phyloP scores from a whole-genome alignment of 257 asterid genomes.

The Solanum chmielewskii region DNA sequence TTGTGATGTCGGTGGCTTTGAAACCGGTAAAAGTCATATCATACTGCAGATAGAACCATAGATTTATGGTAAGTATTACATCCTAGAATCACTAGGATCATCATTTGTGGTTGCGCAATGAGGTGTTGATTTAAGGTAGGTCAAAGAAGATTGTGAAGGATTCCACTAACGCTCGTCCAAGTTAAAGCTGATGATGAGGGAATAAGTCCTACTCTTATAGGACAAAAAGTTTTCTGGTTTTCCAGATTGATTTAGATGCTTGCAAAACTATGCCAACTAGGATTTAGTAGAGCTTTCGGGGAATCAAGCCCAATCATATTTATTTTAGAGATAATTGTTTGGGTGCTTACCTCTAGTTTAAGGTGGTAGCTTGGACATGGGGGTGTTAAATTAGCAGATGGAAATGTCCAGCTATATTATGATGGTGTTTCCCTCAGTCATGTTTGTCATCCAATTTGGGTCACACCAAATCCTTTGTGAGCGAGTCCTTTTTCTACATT shows the following conservation, averaged over 20 bases:
- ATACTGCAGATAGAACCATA: neutral
- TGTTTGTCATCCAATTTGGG: neutral
- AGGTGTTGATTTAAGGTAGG: neutral
- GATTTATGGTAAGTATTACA: neutral
- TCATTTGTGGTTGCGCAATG: neutral
- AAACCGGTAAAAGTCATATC: neutral
- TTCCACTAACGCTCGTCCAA: neutral
- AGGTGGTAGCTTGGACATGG: neutral
- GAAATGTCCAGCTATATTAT: neutral
- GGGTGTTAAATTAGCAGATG: neutral
- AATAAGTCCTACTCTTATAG: neutral
- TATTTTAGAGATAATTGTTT: too few relatives aligned
- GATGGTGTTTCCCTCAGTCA: neutral
- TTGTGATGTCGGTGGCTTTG: neutral
- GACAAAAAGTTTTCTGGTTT: neutral
- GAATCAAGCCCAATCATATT: neutral
- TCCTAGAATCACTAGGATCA: neutral
- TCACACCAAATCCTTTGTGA: neutral
- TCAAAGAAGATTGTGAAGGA: neutral
- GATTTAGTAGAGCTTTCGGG: fast-evolving
- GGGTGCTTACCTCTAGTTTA: neutral
- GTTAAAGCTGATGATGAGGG: neutral
- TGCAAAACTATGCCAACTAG: neutral
- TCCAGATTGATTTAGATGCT: neutral
- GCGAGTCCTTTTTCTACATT: neutral